phyloP scores from a whole-genome alignment of 164 flowering plant genomes.

The Aristolochia fimbriata region DNA sequence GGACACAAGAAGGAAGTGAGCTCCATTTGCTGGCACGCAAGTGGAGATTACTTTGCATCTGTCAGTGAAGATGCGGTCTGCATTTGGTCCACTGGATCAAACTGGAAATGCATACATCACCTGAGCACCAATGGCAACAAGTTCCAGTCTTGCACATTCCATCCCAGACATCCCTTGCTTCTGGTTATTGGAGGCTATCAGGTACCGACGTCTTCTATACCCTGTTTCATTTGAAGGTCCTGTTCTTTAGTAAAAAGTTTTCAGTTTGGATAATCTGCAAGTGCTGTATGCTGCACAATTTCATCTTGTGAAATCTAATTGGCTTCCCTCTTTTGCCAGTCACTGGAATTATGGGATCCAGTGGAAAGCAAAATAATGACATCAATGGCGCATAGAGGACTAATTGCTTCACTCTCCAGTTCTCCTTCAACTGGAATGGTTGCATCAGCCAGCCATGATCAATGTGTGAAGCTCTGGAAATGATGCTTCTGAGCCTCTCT shows the following conservation, averaged over 20 bases:
- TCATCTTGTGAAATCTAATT: background rate
- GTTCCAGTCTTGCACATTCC: constrained; percentile 69
- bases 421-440: constrained; percentile 48
- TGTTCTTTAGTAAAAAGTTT: background rate
- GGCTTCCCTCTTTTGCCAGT: constrained; percentile 21
- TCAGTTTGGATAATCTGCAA: too few species aligned
- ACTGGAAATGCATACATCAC: constrained; percentile 55
- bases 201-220: constrained; percentile 22
- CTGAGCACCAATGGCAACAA: constrained; percentile 55
- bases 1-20: constrained; percentile 55
- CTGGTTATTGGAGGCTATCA: constrained; percentile 69
- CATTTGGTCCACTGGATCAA: constrained; percentile 50
- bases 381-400: constrained; percentile 51
- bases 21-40: constrained; percentile 67
- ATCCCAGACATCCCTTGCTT: constrained; percentile 48
- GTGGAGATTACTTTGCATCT: constrained; percentile 61
- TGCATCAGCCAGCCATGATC: constrained; percentile 72
- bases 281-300: too few species aligned
- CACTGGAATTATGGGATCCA: constrained; percentile 67
- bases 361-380: constrained; percentile 49
- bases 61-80: constrained; percentile 66
- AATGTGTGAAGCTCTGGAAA: constrained; percentile 64
- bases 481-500: constrained; percentile 7
- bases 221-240: background rate
- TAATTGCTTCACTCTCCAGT: constrained; percentile 50